Base-by-base conservation (phyloP, 768 basidiomycete genomes). In the Asterophora parasitica region DNA sequence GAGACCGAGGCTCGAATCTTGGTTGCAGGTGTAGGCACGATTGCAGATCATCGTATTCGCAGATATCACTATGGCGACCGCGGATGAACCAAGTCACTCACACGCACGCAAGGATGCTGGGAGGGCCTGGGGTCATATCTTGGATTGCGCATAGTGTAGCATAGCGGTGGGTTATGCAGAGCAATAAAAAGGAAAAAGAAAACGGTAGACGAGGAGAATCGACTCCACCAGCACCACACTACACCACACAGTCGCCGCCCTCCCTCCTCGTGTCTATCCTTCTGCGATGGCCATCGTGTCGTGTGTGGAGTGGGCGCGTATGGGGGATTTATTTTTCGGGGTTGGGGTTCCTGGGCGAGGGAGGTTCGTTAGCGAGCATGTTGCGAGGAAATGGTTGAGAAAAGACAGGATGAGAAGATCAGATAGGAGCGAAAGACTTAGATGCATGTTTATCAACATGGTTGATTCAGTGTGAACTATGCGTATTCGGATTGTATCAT, bases 391-490 rank as follows among this genome's bases (percentile, higher is more conserved):
- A 37, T 36, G 44, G 48, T 50, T 49, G 44, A 50, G 51, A 44
- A 58, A 45, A 48, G 36, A 40, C 36, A 42, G 46, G 56, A 49
- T 53, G 44, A 61, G 23, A 53, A 56, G 52, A 68, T 94, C 92
- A 94, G 91, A 94, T 94, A 94, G 92, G 91, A 94, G 92, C 92
- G 92, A 94, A 94, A 94, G 92, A 96, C 91, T 67, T 73, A 80
- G 86, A 89, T 90, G 83, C 57, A 75, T 80, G 70, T 69, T 77
- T 85, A 71, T 92, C 87, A 83, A 88, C 90, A 92, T 68, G 62
- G 67, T 69, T 42, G 70, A 68, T 89, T 95, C 91, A 84, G 92
- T 83, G 88, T 94, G 91, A 93, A 94, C 92, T 93, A 93, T 93
- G 92, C 86, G 67, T 73, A 67, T 69, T 71, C 66, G 64, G 60